Base-by-base conservation (phyloP, 2,329 filamentous ascomycete species). In the Botrytis hyacinthi region DNA sequence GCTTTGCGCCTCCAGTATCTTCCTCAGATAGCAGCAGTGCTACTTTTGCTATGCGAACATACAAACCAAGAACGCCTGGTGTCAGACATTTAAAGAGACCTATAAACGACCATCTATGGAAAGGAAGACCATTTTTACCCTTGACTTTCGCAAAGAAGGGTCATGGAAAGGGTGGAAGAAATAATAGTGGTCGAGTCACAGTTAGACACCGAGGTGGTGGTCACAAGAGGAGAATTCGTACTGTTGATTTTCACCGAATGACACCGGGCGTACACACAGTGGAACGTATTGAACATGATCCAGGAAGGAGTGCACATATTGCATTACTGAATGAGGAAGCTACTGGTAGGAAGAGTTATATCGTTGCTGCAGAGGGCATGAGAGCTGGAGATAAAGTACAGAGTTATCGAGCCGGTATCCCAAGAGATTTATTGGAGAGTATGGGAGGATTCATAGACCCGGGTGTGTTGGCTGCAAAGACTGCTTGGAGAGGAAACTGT, bases 31-130 rank as follows among this genome's bases (percentile, higher is more conserved):
- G 84, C 42, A 78, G 77, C 60, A 83, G 81, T 74, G 79, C 83
- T 29, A 75, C 76, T 14, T 82, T 81, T 74, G 75, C 76, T 32
- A 80, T 98, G 82, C 91, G 93, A 79, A 96, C 93, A 71, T 99
- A 98, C 83, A 98, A 93, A 82, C 96, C 96, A 51, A 91, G 94
- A 79, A 98, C 96, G 0, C 95, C 95, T 20, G 96, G 96, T 87
- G 83, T 97, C 74, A 91, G 96, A 80, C 96, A 99, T 88, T 86
- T 99, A 77, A 92, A 92, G 82, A 90, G 96, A 61, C 94, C 96
- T 22, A 91, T 98, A 83, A 98, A 98, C 83, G 94, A 98, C 80
- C 96, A 99, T 83, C 85, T 99, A 63, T 98, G 94, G 94, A 98
- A 97, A 84, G 96, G 96, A 74, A 88, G 94, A 73, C 93, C 96